Base-by-base conservation (phyloP, 2,329 filamentous ascomycete species). In the Gremmenia infestans region DNA sequence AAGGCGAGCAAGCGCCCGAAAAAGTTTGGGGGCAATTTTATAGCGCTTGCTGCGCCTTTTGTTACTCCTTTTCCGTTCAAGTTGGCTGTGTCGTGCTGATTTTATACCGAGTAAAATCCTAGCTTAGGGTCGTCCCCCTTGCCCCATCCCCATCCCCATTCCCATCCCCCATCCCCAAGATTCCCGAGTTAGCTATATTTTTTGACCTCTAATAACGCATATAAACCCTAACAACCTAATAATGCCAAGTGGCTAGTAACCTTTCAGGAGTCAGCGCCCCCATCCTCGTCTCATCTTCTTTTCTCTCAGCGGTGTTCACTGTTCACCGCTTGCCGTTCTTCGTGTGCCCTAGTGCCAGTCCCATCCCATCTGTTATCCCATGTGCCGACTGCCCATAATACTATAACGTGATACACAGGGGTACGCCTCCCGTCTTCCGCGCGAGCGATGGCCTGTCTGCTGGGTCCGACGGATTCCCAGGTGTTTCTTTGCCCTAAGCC, bases 401-500 rank as follows among this genome's bases (percentile, higher is more conserved):
- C 52, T 58, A 64, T 62, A 65, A 64, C 60, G 63, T 64, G 63
- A 63, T 65, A 53, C 47, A 54, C 60, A 59, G 53, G 62, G 64
- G 55, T 52, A 42, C 28, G 62, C 48, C 59, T 60, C 62, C 63
- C 63, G 63, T 54, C 54, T 65, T 65, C 62, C 63, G 61, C 60
- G 57, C 55, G 48, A 56, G 54, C 50, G 59, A 54, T 48, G 54
- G 48, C 52, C 52, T 51, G 50, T 40, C n/a, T 22, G 11, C 42
- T 19, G 42, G n/a, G 42, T 12, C 11, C 42, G 19, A 43, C 17
- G 22, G 32, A 12, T 36, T 48, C 47, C 23, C 35, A 15, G 35
- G 47, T 36, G 28, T 49, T 42, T 48, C 23, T 17, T 25, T 17
- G 48, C 36, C 49, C 50, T 54, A 54, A 49, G 48, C 51, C 50